Conservation (phyloP, 495 filamentous ascomycete species). For the Penicillium simplicissimum region DNA sequence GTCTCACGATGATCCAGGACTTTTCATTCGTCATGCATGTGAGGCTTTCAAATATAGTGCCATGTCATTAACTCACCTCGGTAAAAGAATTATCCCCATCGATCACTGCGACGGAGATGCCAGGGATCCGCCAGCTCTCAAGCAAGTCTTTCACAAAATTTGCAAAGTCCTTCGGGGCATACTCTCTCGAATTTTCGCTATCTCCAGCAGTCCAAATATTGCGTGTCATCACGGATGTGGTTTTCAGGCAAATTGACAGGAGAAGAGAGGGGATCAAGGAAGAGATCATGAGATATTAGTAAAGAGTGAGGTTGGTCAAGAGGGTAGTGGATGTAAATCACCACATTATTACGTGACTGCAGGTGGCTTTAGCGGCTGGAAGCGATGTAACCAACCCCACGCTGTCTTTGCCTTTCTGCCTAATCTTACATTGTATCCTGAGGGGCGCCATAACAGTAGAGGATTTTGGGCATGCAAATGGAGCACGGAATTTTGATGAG, state of each 20-base stretch:
- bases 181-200: neutral
- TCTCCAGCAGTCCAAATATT: too few relatives aligned
- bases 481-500: too few relatives aligned
- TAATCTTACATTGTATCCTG: neutral
- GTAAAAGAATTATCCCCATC: constrained; percentile 36
- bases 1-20: neutral
- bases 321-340: neutral
- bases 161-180: neutral
- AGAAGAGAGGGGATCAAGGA: neutral
- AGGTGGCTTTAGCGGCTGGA: neutral
- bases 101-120: constrained; percentile 49
- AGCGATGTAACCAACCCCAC: neutral
- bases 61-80: neutral
- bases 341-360: neutral
- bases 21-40: too few relatives aligned
- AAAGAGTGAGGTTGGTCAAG: too few relatives aligned
- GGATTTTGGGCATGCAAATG: too few relatives aligned
- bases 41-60: too few relatives aligned
- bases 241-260: neutral
- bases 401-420: neutral
- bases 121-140: constrained; percentile 49
- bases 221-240: neutral
- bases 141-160: neutral
- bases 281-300: neutral
- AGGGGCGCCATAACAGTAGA: too few relatives aligned